phyloP scores from a whole-genome alignment of 129 eudicot species.

The Chrysanthemum seticuspe region DNA sequence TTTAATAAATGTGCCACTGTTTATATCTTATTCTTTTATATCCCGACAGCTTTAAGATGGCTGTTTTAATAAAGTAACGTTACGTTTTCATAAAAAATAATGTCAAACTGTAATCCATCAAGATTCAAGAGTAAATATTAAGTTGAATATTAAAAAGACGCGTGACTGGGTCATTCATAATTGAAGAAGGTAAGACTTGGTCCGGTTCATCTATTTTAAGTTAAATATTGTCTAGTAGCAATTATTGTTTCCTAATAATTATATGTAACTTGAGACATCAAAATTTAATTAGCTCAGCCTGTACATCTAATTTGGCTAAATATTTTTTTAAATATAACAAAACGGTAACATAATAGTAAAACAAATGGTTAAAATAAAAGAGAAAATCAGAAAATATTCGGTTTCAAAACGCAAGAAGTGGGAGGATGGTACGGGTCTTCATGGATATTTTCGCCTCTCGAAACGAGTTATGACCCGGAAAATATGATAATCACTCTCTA shows the following conservation, averaged over 20 bases:
- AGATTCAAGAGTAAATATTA: background rate
- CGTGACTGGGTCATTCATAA: conserved; percentile 12
- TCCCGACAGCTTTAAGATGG: too few species aligned
- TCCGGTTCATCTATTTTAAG: conserved; percentile 4
- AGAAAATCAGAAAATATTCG: background rate
- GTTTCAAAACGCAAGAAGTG: conserved; percentile 20
- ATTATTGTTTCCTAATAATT: background rate
- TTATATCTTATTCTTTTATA: too few species aligned
- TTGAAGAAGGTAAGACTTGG: conserved; percentile 11
- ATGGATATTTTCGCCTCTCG: conserved; percentile 24
- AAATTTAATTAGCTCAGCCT: conserved; percentile 23
- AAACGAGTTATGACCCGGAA: conserved; percentile 22
- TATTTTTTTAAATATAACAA: conserved; percentile 11
- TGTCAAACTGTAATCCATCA: too few species aligned
- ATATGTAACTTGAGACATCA: background rate
- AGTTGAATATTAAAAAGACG: background rate
- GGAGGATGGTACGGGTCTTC: conserved; percentile 18
- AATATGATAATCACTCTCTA: conserved; percentile 16
- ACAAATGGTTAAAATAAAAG: conserved; percentile 1
- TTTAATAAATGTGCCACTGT: too few species aligned
- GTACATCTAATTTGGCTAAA: conserved; percentile 6
- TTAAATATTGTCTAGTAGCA: conserved; percentile 10
- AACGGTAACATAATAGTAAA: conserved; percentile 18
- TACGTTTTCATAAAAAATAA: too few species aligned
- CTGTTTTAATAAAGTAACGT: too few species aligned